Base-by-base conservation (phyloP, 192 early-diverging fungal genomes). In the Mortierella claussenii region DNA sequence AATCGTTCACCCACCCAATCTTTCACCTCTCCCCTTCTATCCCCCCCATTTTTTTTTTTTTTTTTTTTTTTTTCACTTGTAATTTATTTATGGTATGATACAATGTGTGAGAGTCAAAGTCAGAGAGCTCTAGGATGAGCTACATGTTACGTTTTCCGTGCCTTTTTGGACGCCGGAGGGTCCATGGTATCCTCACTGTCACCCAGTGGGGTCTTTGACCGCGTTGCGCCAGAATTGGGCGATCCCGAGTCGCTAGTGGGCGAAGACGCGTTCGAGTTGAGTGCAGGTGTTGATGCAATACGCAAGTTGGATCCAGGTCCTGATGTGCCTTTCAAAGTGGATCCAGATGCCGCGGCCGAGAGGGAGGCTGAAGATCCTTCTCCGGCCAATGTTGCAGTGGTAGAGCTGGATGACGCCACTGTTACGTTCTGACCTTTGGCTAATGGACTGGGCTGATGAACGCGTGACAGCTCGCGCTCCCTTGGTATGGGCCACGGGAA, bases 401-500 rank as follows among this genome's bases (percentile, higher is more conserved):
- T n/a, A n/a, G 64, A 37, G 42, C n/a, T 54, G 5, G 68, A 61
- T 18, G 57, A 34, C 20, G 68, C 54, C 46, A 66, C 54, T 0
- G 68, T 71, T 2, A 58, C 60, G 33, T 73, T 75, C 48, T 75
- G 63, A 21, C 73, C 73, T 40, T 85, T 85, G 20, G 84, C 79
- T 32, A 87, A 55, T 8, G 83, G 86, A 32, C 83, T 85, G 26
- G 86, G 82, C 30, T 83, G 79, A 55, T 87, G 81, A 3, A 80
- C 83, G 33, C 75, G 51, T 12, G 81, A 56, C 23, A 69, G 55
- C 40, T 62, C 68, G 18, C 70, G 76, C 20, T 78, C 73, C 20
- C 73, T 54, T 23, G 85, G 78, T 1, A 79, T 53, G 7, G 92
- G 92, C 92, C 92, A 94, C 65, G 85, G 83, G 78, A 94, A 94